Evolutionary conservation across 2,329 filamentous ascomycete species (phyloP).

Genomic region (Alternaria triticina): DNA sequence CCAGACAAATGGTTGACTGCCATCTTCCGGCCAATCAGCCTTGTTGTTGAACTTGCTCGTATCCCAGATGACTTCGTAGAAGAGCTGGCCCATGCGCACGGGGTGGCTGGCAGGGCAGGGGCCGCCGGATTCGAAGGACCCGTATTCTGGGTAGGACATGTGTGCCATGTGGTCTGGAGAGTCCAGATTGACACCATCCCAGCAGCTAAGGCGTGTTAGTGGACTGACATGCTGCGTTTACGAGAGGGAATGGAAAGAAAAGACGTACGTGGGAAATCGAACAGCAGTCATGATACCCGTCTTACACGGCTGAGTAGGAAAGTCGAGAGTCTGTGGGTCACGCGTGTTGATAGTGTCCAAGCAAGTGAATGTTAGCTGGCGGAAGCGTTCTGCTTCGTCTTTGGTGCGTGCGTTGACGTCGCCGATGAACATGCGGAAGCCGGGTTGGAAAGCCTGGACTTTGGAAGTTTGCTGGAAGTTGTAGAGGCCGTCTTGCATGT

Average conservation of each 20-base stretch:
- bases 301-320: conserved; percentile 49
- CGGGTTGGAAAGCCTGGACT: conserved; percentile 51
- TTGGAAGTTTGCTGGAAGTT: conserved; percentile 41
- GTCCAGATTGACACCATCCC: conserved; percentile 32
- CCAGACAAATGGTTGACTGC: conserved; percentile 41
- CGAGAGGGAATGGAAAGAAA: not conserved
- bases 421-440: conserved; percentile 38
- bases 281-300: conserved; percentile 54
- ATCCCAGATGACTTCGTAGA: conserved; percentile 37
- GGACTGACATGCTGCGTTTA: not conserved
- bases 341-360: conserved; percentile 49
- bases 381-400: conserved; percentile 47
- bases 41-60: conserved; percentile 46
- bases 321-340: conserved; percentile 49
- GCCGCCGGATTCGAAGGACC: conserved; percentile 42
- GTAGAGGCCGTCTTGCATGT: conserved; percentile 38
- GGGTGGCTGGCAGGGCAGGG: conserved; percentile 61
- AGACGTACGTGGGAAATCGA: conserved; percentile 44
- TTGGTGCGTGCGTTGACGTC: conserved; percentile 37
- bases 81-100: conserved; percentile 30
- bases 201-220: conserved; percentile 17
- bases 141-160: conserved; percentile 30
- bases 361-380: conserved; percentile 56
- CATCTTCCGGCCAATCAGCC: conserved; percentile 30
- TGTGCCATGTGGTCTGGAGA: conserved; percentile 44